Evolutionary conservation across 352 stramenopile species (phyloP).

Genomic region (Pythium aristosporum): DNA sequence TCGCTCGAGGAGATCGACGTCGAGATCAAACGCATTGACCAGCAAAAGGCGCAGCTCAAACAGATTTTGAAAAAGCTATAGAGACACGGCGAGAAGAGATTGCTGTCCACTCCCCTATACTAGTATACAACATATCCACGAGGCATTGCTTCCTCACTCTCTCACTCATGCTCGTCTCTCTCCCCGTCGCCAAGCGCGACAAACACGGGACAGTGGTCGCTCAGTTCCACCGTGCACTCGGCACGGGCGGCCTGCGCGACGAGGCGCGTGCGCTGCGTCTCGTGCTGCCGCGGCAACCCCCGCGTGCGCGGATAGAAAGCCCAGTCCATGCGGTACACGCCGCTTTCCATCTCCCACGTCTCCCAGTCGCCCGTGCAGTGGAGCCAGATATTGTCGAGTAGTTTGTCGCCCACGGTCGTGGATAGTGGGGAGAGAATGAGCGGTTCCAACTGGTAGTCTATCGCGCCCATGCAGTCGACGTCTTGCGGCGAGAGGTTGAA

Average conservation of each 20-base stretch:
- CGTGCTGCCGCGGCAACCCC: conserved; percentile 16
- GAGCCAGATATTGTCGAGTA: conserved; percentile 77
- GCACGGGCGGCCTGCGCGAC: conserved; percentile 33
- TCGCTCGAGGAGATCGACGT: conserved; percentile 24
- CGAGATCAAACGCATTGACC: conserved; percentile 32
- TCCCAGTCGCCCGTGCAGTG: conserved; percentile 13
- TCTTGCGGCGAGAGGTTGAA: conserved; percentile 68
- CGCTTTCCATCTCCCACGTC: conserved; percentile 30
- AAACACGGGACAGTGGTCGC: conserved; percentile 68
- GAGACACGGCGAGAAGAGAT: not conserved
- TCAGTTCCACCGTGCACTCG: conserved; percentile 52
- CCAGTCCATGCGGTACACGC: conserved; percentile 65
- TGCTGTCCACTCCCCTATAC: not conserved
- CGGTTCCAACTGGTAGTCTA: conserved; percentile 23
- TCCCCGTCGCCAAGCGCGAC: conserved; percentile 31
- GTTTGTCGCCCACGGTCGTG: conserved; percentile 53
- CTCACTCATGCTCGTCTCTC: not conserved
- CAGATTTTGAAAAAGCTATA: conserved; percentile 26
- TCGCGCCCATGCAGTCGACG: conserved; percentile 25
- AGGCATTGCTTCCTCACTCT: not conserved
- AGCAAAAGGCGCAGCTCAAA: conserved; percentile 31
- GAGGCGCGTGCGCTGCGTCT: conserved; percentile 6
- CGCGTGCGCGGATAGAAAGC: conserved; percentile 47
- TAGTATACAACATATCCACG: not conserved
- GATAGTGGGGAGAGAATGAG: conserved; percentile 50